Conservation (phyloP, 306 rosid species). For the Prunus salicina region DNA sequence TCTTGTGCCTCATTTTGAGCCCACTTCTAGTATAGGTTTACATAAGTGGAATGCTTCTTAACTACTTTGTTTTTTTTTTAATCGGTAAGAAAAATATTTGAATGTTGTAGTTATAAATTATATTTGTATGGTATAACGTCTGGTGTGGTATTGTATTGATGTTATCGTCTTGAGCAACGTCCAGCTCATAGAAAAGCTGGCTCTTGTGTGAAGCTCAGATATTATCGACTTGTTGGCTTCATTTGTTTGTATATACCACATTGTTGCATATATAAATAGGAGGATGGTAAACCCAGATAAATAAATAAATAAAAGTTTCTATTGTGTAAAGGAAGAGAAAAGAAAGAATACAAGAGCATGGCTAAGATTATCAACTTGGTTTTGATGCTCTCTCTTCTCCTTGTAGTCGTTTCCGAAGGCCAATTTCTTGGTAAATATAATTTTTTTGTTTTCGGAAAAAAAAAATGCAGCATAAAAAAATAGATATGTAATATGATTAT, state of each 20-base stretch:
- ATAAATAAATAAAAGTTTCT: too few relatives aligned
- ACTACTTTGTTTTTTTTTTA: too few relatives aligned
- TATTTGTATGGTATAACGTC: neutral
- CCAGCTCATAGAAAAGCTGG: neutral
- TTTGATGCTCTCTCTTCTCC: constrained; percentile 22
- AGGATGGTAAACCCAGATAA: neutral
- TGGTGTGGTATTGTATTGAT: neutral
- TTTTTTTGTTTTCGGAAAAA: neutral
- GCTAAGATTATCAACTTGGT: constrained; percentile 10
- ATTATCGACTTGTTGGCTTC: neutral
- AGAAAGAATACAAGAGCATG: constrained; percentile 4
- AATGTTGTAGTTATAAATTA: too few relatives aligned
- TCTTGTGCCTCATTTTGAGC: too few relatives aligned
- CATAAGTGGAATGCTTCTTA: too few relatives aligned
- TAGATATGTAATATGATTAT: neutral
- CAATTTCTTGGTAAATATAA: neutral
- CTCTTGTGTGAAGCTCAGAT: neutral
- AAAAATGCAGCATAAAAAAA: neutral
- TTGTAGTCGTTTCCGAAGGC: neutral
- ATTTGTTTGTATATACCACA: neutral
- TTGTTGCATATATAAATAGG: neutral
- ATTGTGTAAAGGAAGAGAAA: neutral
- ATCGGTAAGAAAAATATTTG: too few relatives aligned
- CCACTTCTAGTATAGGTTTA: too few relatives aligned
- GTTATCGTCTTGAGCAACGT: neutral